phyloP scores from a whole-genome alignment of 495 filamentous ascomycete species.

The Penicillium pancosmium region DNA sequence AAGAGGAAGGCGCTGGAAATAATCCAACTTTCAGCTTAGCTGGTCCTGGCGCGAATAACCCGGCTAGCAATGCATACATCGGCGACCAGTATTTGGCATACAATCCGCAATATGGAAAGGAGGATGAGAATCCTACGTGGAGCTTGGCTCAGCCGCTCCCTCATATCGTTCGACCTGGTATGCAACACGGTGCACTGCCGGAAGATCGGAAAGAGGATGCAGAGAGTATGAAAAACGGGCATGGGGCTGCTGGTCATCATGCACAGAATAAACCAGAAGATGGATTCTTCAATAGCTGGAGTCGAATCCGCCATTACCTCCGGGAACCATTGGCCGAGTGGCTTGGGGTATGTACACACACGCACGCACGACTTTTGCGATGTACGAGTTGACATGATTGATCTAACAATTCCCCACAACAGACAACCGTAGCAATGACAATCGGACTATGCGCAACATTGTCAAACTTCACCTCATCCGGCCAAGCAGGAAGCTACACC shows the following conservation, averaged over 20 bases:
- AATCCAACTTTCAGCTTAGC: conserved; percentile 20
- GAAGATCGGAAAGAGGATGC: conserved; percentile 4
- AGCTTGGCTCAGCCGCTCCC: conserved; percentile 35
- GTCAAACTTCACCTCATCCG: conserved; percentile 13
- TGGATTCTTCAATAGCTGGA: conserved; percentile 23
- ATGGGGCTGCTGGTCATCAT: neutral
- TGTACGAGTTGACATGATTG: neutral
- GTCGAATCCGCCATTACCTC: conserved; percentile 14
- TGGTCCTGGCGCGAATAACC: conserved; percentile 11
- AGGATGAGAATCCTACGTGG: conserved; percentile 28
- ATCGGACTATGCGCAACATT: conserved; percentile 21
- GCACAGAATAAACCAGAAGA: conserved; percentile 3
- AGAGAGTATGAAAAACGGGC: neutral
- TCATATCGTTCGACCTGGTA: conserved; percentile 32
- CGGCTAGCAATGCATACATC: conserved; percentile 33
- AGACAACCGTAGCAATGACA: conserved; percentile 22
- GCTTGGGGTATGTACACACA: conserved; percentile 17
- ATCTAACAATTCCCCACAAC: neutral
- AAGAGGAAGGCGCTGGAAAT: conserved; percentile 13
- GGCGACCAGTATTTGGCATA: conserved; percentile 19
- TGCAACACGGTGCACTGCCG: conserved; percentile 18
- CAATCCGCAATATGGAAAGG: conserved; percentile 28
- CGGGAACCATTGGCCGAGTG: conserved; percentile 25
- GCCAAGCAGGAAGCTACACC: conserved; percentile 10
- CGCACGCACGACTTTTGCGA: neutral